Base-by-base conservation (phyloP, 1,284 basidiomycete species). In the Somion occarium region DNA sequence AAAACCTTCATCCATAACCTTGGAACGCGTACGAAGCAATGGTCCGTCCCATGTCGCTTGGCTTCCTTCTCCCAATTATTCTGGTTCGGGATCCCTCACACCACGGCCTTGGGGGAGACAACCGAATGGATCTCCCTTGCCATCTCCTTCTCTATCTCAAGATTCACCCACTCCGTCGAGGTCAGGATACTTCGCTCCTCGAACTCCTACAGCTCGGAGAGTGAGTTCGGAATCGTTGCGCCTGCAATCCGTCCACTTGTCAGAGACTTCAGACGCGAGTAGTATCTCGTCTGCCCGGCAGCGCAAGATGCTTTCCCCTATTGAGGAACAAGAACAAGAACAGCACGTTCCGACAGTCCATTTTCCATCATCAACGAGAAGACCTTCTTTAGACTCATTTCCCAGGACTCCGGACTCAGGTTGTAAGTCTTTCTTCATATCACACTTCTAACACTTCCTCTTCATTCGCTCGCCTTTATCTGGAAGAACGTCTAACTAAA, bases 351-450 rank as follows among this genome's bases (percentile, higher is more conserved):
- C 30, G 30, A 34, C 30, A 7, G 15, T 34, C 15, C 30, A 34
- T 27, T 56, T 62, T 27, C 59, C 58, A 13, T 58, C 61, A 23
- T 50, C 56, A 7, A 52, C 50, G 12, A 51, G 59, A 44, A 53
- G 60, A 50, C 55, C 58, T 2, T 64, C 62, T 1, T 24, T 58
- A 24, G 66, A 68, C 38, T 63, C 61, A 26, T 54, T 61, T 27
- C 68, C 66, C 11, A 52, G 49, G 24, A 67, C 67, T 0, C 67
- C 67, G 4, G 64, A 65, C 38, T 69, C 68, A 18, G 56, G 53
- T 2, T 51, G 60, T 20, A 56, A 52, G 11, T 55, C 57, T 25
- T 60, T 62, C 43, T 56, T 59, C 42, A 47, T 59, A 18, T 51
- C 59, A 58, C 43, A 55, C 58, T 49, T 9, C 49, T 3, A 27